phyloP scores from a whole-genome alignment of 768 basidiomycete genomes.

The Boletus rex-veris region DNA sequence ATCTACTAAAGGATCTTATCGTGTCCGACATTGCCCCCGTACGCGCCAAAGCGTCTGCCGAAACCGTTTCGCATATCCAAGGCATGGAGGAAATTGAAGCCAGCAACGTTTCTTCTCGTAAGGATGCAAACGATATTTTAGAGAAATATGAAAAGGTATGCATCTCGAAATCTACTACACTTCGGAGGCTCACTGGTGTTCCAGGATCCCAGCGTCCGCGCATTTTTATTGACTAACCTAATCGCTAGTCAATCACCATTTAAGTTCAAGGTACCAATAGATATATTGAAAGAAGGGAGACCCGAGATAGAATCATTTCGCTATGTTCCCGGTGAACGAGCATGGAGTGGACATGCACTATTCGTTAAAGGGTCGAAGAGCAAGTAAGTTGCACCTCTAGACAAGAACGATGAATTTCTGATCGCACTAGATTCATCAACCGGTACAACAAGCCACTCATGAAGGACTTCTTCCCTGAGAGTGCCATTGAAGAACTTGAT shows the following conservation, averaged over 20 bases:
- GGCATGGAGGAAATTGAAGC: constrained; percentile 74
- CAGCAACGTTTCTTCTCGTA: constrained; percentile 52
- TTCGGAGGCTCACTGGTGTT: constrained; percentile 1
- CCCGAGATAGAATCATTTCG: constrained; percentile 76
- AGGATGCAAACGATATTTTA: constrained; percentile 68
- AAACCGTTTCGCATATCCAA: constrained; percentile 63
- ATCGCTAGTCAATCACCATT: constrained; percentile 36
- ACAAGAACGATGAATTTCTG: neutral
- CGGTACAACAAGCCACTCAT: constrained; percentile 59
- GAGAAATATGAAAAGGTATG: constrained; percentile 59
- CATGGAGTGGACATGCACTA: constrained; percentile 58
- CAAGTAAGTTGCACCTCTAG: constrained; percentile 42
- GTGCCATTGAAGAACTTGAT: constrained; percentile 59
- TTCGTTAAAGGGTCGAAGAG: constrained; percentile 80
- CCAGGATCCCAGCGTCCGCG: constrained; percentile 72
- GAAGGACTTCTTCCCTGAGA: constrained; percentile 69
- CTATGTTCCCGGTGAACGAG: constrained; percentile 51
- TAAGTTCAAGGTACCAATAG: constrained; percentile 73
- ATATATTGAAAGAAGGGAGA: constrained; percentile 60
- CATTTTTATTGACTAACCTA: constrained; percentile 87
- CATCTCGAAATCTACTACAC: neutral
- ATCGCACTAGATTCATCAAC: constrained; percentile 63
- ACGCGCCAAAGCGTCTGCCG: constrained; percentile 50
- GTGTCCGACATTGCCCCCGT: constrained; percentile 83
- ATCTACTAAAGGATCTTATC: constrained; percentile 54